Evolutionary conservation across 2,329 filamentous ascomycete species (phyloP).

Genomic region (Lachnellula hyalina): DNA sequence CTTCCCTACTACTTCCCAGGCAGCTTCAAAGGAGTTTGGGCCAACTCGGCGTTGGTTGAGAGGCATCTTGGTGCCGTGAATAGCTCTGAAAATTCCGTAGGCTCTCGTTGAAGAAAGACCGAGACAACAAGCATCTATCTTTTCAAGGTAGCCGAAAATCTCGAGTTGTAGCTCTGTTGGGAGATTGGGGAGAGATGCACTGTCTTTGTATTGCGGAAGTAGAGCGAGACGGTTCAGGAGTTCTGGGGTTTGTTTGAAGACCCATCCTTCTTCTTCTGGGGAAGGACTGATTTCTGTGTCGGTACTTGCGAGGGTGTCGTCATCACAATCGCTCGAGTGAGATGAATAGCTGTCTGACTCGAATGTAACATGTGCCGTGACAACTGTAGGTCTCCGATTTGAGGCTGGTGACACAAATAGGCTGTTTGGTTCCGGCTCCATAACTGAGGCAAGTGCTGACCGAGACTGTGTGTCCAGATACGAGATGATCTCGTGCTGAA

Average conservation of each 20-base stretch:
- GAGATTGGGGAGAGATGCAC: slow-evolving; percentile 41
- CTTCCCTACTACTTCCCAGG: slow-evolving; percentile 57
- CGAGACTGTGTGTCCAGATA: not conserved
- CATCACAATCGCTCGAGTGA: slow-evolving; percentile 12
- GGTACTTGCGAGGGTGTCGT: slow-evolving; percentile 17
- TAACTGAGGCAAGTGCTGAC: not conserved
- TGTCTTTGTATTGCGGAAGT: slow-evolving; percentile 9
- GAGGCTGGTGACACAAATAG: not conserved
- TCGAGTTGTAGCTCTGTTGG: slow-evolving; percentile 55
- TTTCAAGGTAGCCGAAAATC: slow-evolving; percentile 58
- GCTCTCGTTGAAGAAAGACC: slow-evolving; percentile 53
- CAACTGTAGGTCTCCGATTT: not conserved
- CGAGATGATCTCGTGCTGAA: not conserved
- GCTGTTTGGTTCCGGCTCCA: too few species aligned
- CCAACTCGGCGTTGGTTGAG: slow-evolving; percentile 52
- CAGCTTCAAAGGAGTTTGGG: slow-evolving; percentile 59
- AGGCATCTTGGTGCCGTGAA: slow-evolving; percentile 49
- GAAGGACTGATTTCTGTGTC: slow-evolving; percentile 21
- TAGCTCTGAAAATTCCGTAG: slow-evolving; percentile 52
- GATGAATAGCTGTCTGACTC: not conserved
- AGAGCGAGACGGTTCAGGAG: slow-evolving; percentile 15
- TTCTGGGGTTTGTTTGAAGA: slow-evolving; percentile 22
- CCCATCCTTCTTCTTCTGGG: slow-evolving; percentile 20
- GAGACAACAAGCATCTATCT: slow-evolving; percentile 58
- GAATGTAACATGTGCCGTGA: slow-evolving; percentile 8